These are phyloP conservation scores for Cordyceps farinosa DNA, from an alignment of 2,329 filamentous ascomycete species.

Conservation along the genomic window DNA sequence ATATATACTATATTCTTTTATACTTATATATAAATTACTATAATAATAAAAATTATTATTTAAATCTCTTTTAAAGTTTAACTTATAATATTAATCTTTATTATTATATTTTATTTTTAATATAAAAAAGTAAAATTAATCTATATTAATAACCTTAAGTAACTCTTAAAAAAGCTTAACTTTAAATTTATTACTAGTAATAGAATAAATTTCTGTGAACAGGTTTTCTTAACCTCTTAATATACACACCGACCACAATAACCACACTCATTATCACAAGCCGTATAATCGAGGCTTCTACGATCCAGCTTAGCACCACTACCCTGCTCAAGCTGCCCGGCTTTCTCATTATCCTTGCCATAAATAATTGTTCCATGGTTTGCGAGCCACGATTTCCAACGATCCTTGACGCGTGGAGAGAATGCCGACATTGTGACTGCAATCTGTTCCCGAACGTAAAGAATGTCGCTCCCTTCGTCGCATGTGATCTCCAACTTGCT, in stretches of 20 bases:
- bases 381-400: constrained; percentile 22
- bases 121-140: too few relatives aligned
- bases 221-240: constrained; percentile 12
- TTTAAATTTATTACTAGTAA: too few relatives aligned
- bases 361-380: neutral
- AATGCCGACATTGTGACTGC: constrained; percentile 23
- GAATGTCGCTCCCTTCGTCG: constrained; percentile 12
- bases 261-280: constrained; percentile 23
- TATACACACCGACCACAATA: constrained; percentile 26
- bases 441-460: constrained; percentile 27
- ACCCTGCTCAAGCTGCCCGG: neutral
- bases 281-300: constrained; percentile 23
- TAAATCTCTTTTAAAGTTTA: too few relatives aligned
- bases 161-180: too few relatives aligned
- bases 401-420: constrained; percentile 25
- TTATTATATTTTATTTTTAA: too few relatives aligned
- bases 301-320: constrained; percentile 10
- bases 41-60: too few relatives aligned
- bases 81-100: too few relatives aligned
- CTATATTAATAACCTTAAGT: too few relatives aligned
- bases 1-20: too few relatives aligned
- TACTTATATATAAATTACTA: too few relatives aligned
- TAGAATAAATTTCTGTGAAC: too few relatives aligned
- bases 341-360: constrained; percentile 7
- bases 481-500: constrained; percentile 26